Evolutionary conservation across 164 flowering plant species (phyloP).

Genomic region (Litsea cubeba): DNA sequence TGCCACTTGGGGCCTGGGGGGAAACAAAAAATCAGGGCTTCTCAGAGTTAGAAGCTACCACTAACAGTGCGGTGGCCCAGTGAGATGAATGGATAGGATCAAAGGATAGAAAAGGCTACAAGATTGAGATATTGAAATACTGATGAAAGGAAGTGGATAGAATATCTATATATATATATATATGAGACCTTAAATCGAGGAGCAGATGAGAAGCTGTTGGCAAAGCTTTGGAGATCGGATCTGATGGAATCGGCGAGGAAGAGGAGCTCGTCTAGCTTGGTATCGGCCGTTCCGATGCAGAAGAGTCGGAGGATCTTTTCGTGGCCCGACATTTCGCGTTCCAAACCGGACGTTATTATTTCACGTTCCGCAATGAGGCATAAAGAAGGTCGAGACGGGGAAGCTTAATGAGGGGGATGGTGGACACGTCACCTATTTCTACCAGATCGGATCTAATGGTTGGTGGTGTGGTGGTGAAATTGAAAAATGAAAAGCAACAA

Average conservation of each 20-base stretch:
- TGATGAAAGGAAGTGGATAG: not conserved
- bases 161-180: no score
- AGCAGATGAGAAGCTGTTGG: conserved; percentile 4
- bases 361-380: no score
- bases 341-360: no score
- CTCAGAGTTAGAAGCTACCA: not conserved
- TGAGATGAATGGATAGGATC: not conserved
- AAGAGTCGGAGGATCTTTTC: conserved; percentile 29
- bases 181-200: no score
- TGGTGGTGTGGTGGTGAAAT: no score
- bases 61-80: not conserved
- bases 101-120: not conserved
- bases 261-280: conserved; percentile 76
- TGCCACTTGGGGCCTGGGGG: no score
- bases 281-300: conserved; percentile 84
- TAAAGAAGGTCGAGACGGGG: no score
- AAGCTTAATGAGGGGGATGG: no score
- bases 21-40: not conserved
- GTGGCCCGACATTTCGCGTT: conserved; percentile 13
- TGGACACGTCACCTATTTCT: no score
- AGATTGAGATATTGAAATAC: not conserved
- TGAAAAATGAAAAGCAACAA: no score
- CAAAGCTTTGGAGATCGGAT: conserved; percentile 40
- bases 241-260: conserved; percentile 58
- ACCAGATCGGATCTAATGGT: no score